Conservation (phyloP, 176 grass and related monocot species). For the Paspalum vaginatum region DNA sequence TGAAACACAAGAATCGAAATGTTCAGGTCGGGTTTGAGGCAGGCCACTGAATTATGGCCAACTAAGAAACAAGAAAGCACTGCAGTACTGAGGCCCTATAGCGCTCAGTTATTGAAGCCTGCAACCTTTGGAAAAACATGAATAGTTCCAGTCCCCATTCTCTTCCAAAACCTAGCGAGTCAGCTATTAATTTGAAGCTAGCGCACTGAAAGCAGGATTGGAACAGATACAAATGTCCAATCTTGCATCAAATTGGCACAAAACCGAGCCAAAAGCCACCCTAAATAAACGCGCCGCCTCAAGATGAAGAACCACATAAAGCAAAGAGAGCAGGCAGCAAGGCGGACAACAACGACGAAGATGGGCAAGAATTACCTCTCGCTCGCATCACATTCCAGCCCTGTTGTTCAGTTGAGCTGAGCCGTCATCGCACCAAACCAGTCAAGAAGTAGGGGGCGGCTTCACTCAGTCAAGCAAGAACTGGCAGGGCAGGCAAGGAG, state of each 20-base stretch:
- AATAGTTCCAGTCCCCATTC: not conserved
- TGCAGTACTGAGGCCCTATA: not conserved
- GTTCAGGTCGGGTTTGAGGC: not conserved
- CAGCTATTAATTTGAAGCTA: not conserved
- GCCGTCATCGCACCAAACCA: no score
- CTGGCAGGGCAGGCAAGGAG: no score
- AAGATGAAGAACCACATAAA: not conserved
- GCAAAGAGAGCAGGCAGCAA: not conserved
- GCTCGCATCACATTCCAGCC: not conserved
- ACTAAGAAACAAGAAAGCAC: constrained; percentile 1
- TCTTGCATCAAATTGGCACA: not conserved
- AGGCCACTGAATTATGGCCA: not conserved
- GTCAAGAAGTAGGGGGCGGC: not conserved
- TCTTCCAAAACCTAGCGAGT: not conserved
- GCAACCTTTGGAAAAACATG: not conserved
- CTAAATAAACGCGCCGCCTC: no score
- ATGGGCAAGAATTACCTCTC: not conserved
- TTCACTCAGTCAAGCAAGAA: not conserved
- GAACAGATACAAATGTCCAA: not conserved
- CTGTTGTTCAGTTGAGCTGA: not conserved
- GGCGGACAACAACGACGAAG: no score
- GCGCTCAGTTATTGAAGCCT: not conserved
- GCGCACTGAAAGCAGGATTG: not conserved
- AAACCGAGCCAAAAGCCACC: not conserved
- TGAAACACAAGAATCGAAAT: constrained; percentile 33